Evolutionary conservation across 1,284 basidiomycete species (phyloP), one percentile per base, ranked within the genome.

Genomic region (Rhizoctonia solani): DNA sequence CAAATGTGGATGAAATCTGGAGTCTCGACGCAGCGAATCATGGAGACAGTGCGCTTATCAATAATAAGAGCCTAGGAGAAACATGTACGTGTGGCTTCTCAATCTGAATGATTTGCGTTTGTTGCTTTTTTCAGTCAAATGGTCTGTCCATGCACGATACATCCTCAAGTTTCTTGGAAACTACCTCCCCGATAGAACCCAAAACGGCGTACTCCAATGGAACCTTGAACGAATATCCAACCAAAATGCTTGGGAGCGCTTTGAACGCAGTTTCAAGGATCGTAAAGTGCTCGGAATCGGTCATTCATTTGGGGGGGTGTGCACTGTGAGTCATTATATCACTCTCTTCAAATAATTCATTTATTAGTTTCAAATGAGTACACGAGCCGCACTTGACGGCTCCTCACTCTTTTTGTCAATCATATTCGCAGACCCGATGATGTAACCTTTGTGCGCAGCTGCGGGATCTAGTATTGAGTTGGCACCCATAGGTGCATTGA

Each of bases 221-320:
- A 11, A 44, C 3, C 78, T 89, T 0, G 84, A 85, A 1, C 79
- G 78, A 0, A 81, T 85, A 68, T 78, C 90, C 1, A 73, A 77
- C 1, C 82, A 80, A 14, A 70, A 89, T 1, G 66, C 84, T 6
- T 69, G 72, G 11, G 65, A 72, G 47, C 80, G 87, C 59, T 73
- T 76, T 69, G 69, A 72, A 9, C 71, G 75, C 29, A 85, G 89
- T 3, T 82, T 85, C 72, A 67, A 54, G 2, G 70, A 76, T 25
- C 81, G 86, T 14, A 82, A 73, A 11, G 73, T 92, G 2, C 77
- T 94, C 23, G 85, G 81, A 1, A 76, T 93, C 1, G 93, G 92
- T 0, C 93, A 97, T 75, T 95, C 92, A 0, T 87, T 90, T 68
- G n/a, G 90, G 92, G 25, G 92, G 89, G 1, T 87, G 85, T 70